Evolutionary conservation across 768 basidiomycete genomes (phyloP).

Genomic region (Scleroderma bovista): DNA sequence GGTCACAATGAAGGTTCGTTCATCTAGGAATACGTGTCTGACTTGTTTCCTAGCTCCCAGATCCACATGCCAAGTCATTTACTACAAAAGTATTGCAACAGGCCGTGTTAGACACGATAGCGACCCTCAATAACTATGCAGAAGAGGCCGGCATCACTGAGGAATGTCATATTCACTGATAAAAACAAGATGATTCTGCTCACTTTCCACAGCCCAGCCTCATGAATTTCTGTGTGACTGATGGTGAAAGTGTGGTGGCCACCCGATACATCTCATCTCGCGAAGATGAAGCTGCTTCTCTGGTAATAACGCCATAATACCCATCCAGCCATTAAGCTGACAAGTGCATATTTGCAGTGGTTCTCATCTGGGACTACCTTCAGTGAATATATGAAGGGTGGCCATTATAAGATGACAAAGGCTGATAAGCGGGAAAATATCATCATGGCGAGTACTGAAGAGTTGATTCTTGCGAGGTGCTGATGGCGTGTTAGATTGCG

Average conservation of each 20-base stretch:
- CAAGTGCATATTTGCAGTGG: constrained; percentile 55
- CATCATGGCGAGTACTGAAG: constrained; percentile 57
- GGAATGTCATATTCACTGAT: constrained; percentile 32
- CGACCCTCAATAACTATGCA: constrained; percentile 67
- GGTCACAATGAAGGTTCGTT: constrained; percentile 29
- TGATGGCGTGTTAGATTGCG: constrained; percentile 50
- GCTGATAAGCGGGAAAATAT: constrained; percentile 94
- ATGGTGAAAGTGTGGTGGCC: constrained; percentile 89
- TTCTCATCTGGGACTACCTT: constrained; percentile 95
- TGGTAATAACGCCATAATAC: constrained; percentile 41
- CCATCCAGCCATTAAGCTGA: constrained; percentile 4
- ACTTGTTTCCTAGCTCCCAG: constrained; percentile 53
- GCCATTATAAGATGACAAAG: constrained; percentile 94
- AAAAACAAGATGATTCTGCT: constrained; percentile 1
- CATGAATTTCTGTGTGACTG: constrained; percentile 95
- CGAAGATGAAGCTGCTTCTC: constrained; percentile 86
- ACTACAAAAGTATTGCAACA: constrained; percentile 63
- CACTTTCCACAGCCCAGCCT: constrained; percentile 59
- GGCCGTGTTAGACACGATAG: constrained; percentile 88
- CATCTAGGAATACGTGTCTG: constrained; percentile 1
- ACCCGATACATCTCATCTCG: constrained; percentile 93
- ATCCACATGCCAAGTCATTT: constrained; percentile 73
- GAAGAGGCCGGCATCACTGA: constrained; percentile 70
- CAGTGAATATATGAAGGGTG: constrained; percentile 82
- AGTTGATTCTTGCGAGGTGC: constrained; percentile 8